These are phyloP conservation scores for Nemania sp. DNA, from an alignment of 2,329 filamentous ascomycete species.

Conservation along the genomic window DNA sequence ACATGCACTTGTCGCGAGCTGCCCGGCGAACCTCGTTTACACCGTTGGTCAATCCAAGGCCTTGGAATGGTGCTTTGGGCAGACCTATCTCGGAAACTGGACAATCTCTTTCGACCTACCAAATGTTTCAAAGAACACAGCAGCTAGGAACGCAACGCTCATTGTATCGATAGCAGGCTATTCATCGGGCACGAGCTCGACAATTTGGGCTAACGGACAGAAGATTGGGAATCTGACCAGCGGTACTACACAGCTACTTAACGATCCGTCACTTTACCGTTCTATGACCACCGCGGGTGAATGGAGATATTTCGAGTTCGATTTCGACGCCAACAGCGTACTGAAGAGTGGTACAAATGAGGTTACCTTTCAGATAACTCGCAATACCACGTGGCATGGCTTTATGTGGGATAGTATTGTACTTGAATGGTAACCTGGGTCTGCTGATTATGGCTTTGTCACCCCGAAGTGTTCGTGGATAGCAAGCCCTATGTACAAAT, in stretches of 20 bases:
- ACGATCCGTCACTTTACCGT: constrained; percentile 61
- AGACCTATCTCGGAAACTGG: constrained; percentile 55
- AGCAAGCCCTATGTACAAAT: no score
- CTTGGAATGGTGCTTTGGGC: constrained; percentile 63
- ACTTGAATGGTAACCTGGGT: constrained; percentile 30
- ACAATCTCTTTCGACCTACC: constrained; percentile 49
- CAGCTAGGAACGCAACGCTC: constrained; percentile 51
- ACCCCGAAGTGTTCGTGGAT: no score
- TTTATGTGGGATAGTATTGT: constrained; percentile 39
- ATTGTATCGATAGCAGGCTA: constrained; percentile 60
- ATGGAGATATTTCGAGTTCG: constrained; percentile 60
- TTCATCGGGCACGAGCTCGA: constrained; percentile 55
- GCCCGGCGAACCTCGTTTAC: constrained; percentile 60
- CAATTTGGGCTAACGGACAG: constrained; percentile 56
- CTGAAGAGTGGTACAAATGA: constrained; percentile 45
- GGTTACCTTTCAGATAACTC: constrained; percentile 40
- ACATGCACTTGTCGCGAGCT: constrained; percentile 59
- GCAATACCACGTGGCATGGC: constrained; percentile 36
- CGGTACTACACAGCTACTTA: constrained; percentile 49
- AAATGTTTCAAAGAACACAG: neutral
- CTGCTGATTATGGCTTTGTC: neutral
- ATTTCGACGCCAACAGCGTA: constrained; percentile 39
- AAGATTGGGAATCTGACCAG: constrained; percentile 58
- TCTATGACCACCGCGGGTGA: constrained; percentile 60
- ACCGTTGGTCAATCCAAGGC: constrained; percentile 54